Evolutionary conservation across 139 green algal genomes (phyloP).

Genomic region (Chlorella vulgaris): DNA sequence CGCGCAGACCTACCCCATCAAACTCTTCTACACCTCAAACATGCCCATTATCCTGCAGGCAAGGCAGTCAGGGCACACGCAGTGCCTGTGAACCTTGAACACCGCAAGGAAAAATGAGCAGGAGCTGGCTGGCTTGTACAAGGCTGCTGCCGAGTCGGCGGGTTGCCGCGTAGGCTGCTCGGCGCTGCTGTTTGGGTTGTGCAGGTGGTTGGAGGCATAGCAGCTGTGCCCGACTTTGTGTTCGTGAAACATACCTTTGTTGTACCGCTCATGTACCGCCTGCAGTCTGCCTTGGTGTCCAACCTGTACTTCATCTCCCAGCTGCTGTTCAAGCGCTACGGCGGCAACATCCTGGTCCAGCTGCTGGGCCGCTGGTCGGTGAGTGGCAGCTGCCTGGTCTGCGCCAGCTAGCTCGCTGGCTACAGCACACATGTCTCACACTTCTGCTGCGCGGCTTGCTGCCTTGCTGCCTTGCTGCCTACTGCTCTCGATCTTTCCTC

Average conservation of each 20-base stretch:
- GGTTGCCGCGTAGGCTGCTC: no score
- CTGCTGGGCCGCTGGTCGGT: slow-evolving; percentile 86
- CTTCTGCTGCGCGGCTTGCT: no score
- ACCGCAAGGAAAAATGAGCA: no score
- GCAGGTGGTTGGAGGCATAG: no score
- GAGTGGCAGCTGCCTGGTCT: not conserved
- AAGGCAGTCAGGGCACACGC: not conserved
- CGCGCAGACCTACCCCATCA: slow-evolving; percentile 96
- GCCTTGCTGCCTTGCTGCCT: no score
- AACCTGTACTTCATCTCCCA: slow-evolving; percentile 99
- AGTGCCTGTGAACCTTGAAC: not conserved
- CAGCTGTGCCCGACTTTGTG: no score
- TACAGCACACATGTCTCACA: not conserved
- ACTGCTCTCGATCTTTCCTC: no score
- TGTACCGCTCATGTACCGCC: not conserved
- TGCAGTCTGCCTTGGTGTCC: slow-evolving; percentile 92
- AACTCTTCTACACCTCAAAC: slow-evolving; percentile 99
- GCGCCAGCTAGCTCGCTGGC: not conserved
- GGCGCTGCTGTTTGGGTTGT: no score
- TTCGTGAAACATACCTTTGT: no score
- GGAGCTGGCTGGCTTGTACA: no score
- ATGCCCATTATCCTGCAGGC: slow-evolving; percentile 99
- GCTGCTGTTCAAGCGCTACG: slow-evolving; percentile 97
- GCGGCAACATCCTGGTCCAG: slow-evolving; percentile 92
- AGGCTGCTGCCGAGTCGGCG: not conserved